A percentile compares a stretch with the other conserved stretches of the same genome.
phyloP scores from a whole-genome alignment of 2,329 filamentous ascomycete species.

The Neonectria neomacrospora region DNA sequence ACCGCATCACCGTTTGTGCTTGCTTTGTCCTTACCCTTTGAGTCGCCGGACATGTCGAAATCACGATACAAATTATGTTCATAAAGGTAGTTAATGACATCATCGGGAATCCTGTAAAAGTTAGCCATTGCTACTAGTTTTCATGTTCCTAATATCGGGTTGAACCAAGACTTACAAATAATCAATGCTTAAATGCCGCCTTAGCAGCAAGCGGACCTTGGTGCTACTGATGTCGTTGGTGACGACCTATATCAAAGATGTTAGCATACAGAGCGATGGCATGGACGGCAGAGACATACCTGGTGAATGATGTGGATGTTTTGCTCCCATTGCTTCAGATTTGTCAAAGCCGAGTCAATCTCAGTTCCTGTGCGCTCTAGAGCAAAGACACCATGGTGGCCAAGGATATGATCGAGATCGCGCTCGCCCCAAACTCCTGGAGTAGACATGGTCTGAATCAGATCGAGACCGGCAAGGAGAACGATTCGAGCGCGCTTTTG shows the following conservation, averaged over 20 bases:
- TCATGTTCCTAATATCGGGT: neutral
- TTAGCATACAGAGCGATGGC: conserved; percentile 21
- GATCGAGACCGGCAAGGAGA: conserved; percentile 81
- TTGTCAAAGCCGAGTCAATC: conserved; percentile 84
- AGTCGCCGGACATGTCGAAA: neutral
- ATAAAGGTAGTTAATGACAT: conserved; percentile 77
- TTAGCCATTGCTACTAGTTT: neutral
- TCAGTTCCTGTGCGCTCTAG: conserved; percentile 91
- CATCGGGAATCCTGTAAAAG: conserved; percentile 65
- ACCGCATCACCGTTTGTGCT: too few relatives aligned
- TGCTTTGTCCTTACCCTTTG: neutral
- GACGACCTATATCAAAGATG: conserved; percentile 64
- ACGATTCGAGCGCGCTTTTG: conserved; percentile 77
- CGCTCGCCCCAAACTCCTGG: conserved; percentile 83
- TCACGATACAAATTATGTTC: neutral
- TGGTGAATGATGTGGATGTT: conserved; percentile 83
- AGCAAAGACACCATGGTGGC: conserved; percentile 84
- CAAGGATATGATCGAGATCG: conserved; percentile 88
- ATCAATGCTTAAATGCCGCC: conserved; percentile 83
- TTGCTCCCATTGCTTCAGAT: conserved; percentile 81
- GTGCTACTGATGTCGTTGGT: conserved; percentile 88
- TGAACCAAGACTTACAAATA: conserved; percentile 58
- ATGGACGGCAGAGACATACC: conserved; percentile 32
- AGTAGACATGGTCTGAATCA: conserved; percentile 78
- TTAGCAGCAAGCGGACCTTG: conserved; percentile 83